Base-by-base conservation (phyloP, 331 rosid genomes). In the Phaseolus coccineus region DNA sequence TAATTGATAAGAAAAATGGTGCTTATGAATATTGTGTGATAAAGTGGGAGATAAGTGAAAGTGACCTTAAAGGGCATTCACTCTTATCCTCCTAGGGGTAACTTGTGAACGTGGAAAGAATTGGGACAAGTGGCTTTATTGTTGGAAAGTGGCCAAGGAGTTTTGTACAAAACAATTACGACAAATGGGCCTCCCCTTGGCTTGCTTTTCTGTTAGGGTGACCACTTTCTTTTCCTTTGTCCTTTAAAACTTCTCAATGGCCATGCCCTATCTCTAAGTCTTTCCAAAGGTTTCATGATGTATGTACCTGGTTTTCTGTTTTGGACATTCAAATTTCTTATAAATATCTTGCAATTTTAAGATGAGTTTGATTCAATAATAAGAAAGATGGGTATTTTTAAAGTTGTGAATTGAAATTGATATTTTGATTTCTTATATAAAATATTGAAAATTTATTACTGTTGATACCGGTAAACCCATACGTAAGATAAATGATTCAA, bases 21-120 rank as follows among this genome's bases (percentile, higher is more conserved):
- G 76, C 13, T 46, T 48, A 55, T 44, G 39, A 11, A 65, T 52
- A 64, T 59, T 33, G 55, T 59, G 30, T 55, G 56, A 59, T 81
- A 70, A 70, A 80, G 80, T 73, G 58, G 40, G 55, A 79, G 87
- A 76, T 85, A 83, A 81, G 86, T 56, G 83, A 80, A 77, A 84
- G 61, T 56, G 89, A 81, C 81, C 58, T 9, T 70, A 82, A 40
- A 52, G 63, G 66, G 51, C 74, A 67, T 76, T 83, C 76, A 75
- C 71, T 76, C 82, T 68, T 77, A 80, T 82, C 57, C 30, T 5
- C 16, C 22, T 3, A 46, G 51, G 22, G 31, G 61, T 65, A 55
- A 61, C 77, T 64, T 77, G 79, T 64, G 81, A 68, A 7, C 78
- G 84, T 64, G 87, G 85, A 81, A 79, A 72, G n/a, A 80, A 50